Percentiles rank a stretch among this genome's conserved stretches.
These are phyloP conservation scores for Globisporangium camurandrum DNA, from an alignment of 352 stramenopile species.

Conservation along the genomic window DNA sequence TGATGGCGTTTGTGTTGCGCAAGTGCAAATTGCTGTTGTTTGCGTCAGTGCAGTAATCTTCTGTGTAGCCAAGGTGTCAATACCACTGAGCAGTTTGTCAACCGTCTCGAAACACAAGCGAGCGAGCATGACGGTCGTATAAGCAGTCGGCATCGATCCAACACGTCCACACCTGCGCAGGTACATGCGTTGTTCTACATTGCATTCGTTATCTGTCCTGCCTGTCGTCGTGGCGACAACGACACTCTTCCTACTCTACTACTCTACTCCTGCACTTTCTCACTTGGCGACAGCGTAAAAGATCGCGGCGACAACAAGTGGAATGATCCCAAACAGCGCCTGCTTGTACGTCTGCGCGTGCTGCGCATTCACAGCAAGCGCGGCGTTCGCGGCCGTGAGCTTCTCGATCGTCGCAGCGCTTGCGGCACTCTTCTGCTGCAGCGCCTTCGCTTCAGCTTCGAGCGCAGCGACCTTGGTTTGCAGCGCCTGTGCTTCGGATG, in stretches of 20 bases:
- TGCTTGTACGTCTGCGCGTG: conserved; percentile 57
- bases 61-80: too few relatives aligned
- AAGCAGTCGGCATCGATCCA: too few relatives aligned
- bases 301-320: conserved; percentile 38
- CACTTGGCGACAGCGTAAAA: conserved; percentile 51
- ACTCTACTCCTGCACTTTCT: too few relatives aligned
- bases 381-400: conserved; percentile 28
- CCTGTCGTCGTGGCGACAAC: too few relatives aligned
- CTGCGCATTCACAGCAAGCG: conserved; percentile 31
- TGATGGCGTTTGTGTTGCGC: too few relatives aligned
- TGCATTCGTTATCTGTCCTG: too few relatives aligned
- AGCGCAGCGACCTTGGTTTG: conserved; percentile 29
- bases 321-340: conserved; percentile 42
- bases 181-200: not conserved
- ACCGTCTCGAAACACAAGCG: too few relatives aligned
- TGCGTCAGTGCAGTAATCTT: too few relatives aligned
- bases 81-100: too few relatives aligned
- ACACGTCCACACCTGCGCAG: not conserved
- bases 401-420: conserved; percentile 25
- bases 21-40: too few relatives aligned
- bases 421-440: conserved; percentile 16
- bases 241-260: too few relatives aligned
- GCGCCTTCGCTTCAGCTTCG: conserved; percentile 13
- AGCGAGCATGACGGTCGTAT: conserved; percentile 3
- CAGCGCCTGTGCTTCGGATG: conserved; percentile 39